Evolutionary conservation across 257 asterid genomes (phyloP).

Genomic region (Solanum lycopersicoides): DNA sequence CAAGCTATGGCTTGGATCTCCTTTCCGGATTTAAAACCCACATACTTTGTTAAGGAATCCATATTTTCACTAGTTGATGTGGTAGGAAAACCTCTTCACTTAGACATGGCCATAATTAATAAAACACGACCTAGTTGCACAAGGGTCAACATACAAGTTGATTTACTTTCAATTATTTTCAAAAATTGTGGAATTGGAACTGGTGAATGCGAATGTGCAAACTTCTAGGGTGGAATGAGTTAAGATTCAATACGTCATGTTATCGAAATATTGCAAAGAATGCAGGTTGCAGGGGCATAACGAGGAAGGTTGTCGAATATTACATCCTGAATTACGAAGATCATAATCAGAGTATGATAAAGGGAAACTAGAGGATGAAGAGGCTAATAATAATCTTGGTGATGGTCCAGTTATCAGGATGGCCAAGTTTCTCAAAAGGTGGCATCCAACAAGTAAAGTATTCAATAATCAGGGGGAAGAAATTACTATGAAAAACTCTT

Average conservation of each 20-base stretch:
- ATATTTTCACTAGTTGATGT: neutral
- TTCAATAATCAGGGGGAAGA: too few species aligned
- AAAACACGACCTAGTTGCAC: neutral
- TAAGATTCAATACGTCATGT: neutral
- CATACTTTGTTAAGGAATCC: neutral
- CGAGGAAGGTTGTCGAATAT: neutral
- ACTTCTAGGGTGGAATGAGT: neutral
- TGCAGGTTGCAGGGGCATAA: neutral
- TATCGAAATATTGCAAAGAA: neutral
- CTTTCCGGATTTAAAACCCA: too few species aligned
- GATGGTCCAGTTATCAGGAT: too few species aligned
- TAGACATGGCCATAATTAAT: neutral
- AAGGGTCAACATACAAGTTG: neutral
- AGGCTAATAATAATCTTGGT: too few species aligned
- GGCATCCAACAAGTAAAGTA: too few species aligned
- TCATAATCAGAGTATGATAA: too few species aligned
- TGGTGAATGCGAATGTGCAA: neutral
- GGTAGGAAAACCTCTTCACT: neutral
- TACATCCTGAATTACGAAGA: neutral
- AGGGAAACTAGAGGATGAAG: too few species aligned
- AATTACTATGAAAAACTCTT: too few species aligned
- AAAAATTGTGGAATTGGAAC: neutral
- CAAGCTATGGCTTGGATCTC: neutral
- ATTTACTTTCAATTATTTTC: neutral
- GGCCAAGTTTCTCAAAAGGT: too few species aligned